These are phyloP conservation scores for Cryptosporidium sp. DNA, from an alignment of 169 alveolate species.

Conservation along the genomic window DNA sequence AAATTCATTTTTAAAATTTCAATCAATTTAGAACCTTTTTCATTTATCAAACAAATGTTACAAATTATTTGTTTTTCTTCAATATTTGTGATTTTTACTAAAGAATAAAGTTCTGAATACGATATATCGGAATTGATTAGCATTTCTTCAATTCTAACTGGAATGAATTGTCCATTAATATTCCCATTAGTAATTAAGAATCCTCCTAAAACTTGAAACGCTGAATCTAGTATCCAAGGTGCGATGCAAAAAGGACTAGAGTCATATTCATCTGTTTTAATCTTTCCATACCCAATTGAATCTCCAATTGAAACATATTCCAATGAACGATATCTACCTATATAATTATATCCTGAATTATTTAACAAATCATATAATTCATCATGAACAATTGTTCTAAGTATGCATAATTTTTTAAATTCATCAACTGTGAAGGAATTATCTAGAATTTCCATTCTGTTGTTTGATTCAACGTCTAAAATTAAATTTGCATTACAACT, in stretches of 20 bases:
- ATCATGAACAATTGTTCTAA: conserved; percentile 10
- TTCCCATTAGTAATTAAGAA: conserved; percentile 4
- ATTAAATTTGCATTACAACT: not conserved
- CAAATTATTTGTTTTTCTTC: conserved; percentile 30
- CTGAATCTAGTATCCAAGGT: conserved; percentile 74
- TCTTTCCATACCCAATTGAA: conserved; percentile 31
- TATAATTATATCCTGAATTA: conserved; percentile 44
- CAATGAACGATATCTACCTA: conserved; percentile 33
- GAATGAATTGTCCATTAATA: conserved; percentile 22
- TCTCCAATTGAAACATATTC: conserved; percentile 60
- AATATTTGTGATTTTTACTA: conserved; percentile 32
- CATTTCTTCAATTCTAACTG: conserved; percentile 17
- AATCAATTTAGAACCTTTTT: conserved; percentile 11
- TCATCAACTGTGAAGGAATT: conserved; percentile 10
- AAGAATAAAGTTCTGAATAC: conserved; percentile 24
- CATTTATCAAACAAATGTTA: conserved; percentile 31
- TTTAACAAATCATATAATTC: conserved; percentile 32
- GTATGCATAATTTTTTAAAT: conserved; percentile 2
- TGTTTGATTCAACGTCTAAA: conserved; percentile 15
- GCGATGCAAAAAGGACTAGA: conserved; percentile 34
- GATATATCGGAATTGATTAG: conserved; percentile 2
- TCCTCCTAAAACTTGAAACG: conserved; percentile 71
- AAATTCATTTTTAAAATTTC: conserved; percentile 15
- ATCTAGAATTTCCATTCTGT: not conserved
- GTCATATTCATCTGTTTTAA: not conserved